These are phyloP conservation scores for Colletotrichum aenigma DNA, from an alignment of 2,329 filamentous ascomycete genomes.

Conservation along the genomic window DNA sequence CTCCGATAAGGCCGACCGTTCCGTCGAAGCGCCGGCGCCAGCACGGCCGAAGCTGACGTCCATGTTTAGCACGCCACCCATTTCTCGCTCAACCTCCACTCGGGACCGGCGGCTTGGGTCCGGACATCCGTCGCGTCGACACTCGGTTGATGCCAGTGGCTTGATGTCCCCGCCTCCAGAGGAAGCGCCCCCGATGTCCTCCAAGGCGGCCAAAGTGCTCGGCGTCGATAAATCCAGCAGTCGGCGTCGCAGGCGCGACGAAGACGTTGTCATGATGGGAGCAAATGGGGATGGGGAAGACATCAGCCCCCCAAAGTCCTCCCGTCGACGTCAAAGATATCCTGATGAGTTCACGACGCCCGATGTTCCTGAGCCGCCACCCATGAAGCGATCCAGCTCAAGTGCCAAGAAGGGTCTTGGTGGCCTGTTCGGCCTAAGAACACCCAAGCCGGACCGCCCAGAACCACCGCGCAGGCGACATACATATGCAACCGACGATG, in stretches of 20 bases:
- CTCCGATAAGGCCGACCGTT: constrained; percentile 71
- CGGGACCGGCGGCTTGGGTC: constrained; percentile 65
- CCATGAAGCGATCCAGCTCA: constrained; percentile 36
- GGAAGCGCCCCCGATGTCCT: constrained; percentile 65
- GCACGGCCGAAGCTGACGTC: constrained; percentile 64
- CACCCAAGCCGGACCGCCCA: constrained; percentile 45
- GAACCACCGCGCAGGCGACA: constrained; percentile 50
- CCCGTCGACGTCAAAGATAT: constrained; percentile 35
- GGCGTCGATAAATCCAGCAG: constrained; percentile 54
- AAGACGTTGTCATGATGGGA: constrained; percentile 53
- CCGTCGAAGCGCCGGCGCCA: constrained; percentile 52
- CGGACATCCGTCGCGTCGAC: constrained; percentile 67
- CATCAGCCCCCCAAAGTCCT: constrained; percentile 25
- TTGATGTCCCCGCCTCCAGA: constrained; percentile 77
- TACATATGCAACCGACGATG: constrained; percentile 57
- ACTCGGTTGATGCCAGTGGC: constrained; percentile 69
- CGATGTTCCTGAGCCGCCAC: constrained; percentile 34
- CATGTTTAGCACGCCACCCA: constrained; percentile 70
- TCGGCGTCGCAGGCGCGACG: constrained; percentile 43
- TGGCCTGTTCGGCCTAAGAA: constrained; percentile 65
- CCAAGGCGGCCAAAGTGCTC: constrained; percentile 81
- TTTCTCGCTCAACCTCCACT: constrained; percentile 72
- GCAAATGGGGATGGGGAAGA: constrained; percentile 21
- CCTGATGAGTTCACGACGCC: constrained; percentile 43
- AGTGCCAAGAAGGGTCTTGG: constrained; percentile 59